phyloP scores from a whole-genome alignment of 2,329 filamentous ascomycete species.

The Colletotrichum sp. region DNA sequence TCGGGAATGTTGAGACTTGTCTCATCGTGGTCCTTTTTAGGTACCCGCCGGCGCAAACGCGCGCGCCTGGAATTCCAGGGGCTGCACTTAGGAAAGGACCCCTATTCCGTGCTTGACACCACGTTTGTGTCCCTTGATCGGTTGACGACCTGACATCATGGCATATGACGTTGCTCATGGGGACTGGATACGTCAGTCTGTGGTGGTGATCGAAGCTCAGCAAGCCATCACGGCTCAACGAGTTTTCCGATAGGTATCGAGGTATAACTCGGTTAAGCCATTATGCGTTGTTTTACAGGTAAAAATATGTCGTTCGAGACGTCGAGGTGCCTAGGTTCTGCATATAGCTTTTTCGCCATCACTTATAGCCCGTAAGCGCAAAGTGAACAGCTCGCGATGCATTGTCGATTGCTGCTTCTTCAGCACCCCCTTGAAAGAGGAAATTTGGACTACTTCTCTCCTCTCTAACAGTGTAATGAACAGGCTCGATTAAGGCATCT shows the following conservation, averaged over 20 bases:
- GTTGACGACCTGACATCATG: neutral
- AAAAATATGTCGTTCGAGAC: neutral
- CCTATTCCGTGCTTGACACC: neutral
- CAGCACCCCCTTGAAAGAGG: neutral
- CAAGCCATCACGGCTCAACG: neutral
- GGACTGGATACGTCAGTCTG: neutral
- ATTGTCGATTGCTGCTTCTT: neutral
- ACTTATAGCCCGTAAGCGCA: neutral
- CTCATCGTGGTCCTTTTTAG: neutral
- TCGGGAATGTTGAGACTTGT: constrained; percentile 13
- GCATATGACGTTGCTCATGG: neutral
- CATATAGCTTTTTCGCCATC: neutral
- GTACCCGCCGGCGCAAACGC: neutral
- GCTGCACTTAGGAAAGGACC: neutral
- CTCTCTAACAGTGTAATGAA: neutral
- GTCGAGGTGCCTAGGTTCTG: neutral
- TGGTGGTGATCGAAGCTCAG: neutral
- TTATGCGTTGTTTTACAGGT: neutral
- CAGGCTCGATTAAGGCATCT: neutral
- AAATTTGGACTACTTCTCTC: too few relatives aligned
- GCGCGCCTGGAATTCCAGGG: neutral
- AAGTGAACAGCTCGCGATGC: neutral
- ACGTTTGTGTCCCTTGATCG: neutral
- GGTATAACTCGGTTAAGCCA: neutral
- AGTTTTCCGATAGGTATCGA: neutral